Evolutionary conservation across 805 yeast species (phyloP).

Genomic region (Saccharomyces jurei): DNA sequence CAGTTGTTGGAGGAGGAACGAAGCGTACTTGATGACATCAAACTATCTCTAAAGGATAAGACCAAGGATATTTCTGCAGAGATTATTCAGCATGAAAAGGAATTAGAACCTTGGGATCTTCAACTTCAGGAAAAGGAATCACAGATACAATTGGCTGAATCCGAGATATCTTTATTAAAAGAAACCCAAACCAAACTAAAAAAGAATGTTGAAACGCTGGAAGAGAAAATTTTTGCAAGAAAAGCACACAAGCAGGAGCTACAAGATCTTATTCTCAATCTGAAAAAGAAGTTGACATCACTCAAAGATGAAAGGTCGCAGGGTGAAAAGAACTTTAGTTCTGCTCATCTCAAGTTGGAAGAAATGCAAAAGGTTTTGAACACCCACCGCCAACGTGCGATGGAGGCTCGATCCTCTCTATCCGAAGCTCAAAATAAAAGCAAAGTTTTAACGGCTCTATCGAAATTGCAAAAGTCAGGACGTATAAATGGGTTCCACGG

Average conservation of each 20-base stretch:
- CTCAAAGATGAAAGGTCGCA: constrained; percentile 45
- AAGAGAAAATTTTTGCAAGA: constrained; percentile 38
- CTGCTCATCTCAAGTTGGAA: constrained; percentile 43
- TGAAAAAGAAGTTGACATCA: constrained; percentile 42
- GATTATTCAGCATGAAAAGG: constrained; percentile 53
- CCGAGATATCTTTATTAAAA: constrained; percentile 53
- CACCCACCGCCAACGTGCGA: constrained; percentile 49
- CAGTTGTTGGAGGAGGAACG: constrained; percentile 45
- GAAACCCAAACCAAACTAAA: constrained; percentile 39
- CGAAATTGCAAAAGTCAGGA: constrained; percentile 67
- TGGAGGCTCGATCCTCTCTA: constrained; percentile 57
- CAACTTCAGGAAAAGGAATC: constrained; percentile 55
- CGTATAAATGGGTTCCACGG: constrained; percentile 83
- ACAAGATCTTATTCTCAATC: constrained; percentile 38
- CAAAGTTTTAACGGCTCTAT: constrained; percentile 61
- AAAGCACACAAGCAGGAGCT: constrained; percentile 42
- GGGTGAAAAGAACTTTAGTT: constrained; percentile 50
- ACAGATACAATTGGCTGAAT: constrained; percentile 53
- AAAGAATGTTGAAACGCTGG: constrained; percentile 38
- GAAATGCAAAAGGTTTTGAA: constrained; percentile 47
- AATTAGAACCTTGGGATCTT: constrained; percentile 78
- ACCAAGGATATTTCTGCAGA: constrained; percentile 61
- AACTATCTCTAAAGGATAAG: constrained; percentile 59
- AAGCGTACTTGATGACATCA: constrained; percentile 49
- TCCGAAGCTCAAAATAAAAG: constrained; percentile 57